Base-by-base conservation (phyloP, 2,329 filamentous ascomycete genomes). In the Hypoxylon sp. region DNA sequence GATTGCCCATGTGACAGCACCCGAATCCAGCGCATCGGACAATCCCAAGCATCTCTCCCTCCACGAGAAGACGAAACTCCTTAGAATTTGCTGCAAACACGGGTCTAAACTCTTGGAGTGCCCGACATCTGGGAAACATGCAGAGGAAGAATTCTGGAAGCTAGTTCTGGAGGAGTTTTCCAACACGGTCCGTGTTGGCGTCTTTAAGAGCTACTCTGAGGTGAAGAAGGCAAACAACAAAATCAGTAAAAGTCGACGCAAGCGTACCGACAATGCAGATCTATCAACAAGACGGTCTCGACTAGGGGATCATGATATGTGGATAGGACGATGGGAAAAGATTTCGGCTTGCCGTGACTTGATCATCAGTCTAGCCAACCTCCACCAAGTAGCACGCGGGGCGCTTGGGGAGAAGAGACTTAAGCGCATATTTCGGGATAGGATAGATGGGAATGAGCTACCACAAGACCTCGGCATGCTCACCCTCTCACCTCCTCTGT, bases 241-340 rank as follows among this genome's bases (percentile, higher is more conserved):
- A 16, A 51, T 49, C 11, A 46, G 55, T 8, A 55, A 19, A 13
- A 42, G 43, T 43, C 51, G 51, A n/a, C 51, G 51, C 17, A 46
- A 45, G 12, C 38, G 36, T 9, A 58, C 38, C n/a, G 34, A 55
- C 17, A 47, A 46, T 30, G 46, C 26, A 4, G 19, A 27, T 8
- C 23, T 40, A 7, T 42, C 47, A 8, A 12, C 21, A 21, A 55
- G 38, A 25, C 30, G 51, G 8, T 12, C 43, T 32, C 29, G 25
- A 8, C 38, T 37, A 40, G 31, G n/a, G 2, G 19, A 50, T 12
- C 21, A 49, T 12, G 55, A 51, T 29, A 49, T n/a, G 13, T 55
- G 55, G 51, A 47, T 55, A 13, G 47, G 55, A 15, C 36, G 31
- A 29, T 58, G 55, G 51, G 51, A 55, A 8, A 30, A 47, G 16